Conservation (phyloP, 1,139 yeast species). For the Debaryomyces sp. region DNA sequence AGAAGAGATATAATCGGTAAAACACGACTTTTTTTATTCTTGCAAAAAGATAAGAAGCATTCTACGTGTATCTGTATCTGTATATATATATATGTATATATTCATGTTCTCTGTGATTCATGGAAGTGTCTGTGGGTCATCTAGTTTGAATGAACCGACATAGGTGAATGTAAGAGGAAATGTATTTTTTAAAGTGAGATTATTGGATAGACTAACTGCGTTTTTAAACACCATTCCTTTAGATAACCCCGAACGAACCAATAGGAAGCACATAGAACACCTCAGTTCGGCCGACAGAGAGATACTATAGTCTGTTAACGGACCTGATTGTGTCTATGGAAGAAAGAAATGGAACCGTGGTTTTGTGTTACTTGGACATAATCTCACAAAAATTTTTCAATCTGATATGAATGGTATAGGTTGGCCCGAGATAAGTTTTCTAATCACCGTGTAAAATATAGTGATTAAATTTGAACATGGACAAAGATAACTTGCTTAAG, state of each 20-base stretch:
- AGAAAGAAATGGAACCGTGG: not conserved
- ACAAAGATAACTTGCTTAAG: conserved; percentile 42
- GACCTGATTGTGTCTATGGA: not conserved
- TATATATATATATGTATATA: not conserved
- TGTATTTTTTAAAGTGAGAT: too few relatives aligned
- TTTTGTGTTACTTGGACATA: conserved; percentile 11
- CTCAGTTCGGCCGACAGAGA: not conserved
- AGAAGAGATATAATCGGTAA: not conserved
- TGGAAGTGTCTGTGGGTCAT: not conserved
- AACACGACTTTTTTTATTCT: not conserved
- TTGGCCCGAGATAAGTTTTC: not conserved
- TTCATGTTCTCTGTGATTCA: too few relatives aligned
- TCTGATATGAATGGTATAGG: not conserved
- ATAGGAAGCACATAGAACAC: not conserved
- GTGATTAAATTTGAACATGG: conserved; percentile 31
- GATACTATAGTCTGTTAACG: too few relatives aligned
- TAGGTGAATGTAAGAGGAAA: not conserved
- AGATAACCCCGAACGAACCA: too few relatives aligned
- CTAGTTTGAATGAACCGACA: not conserved
- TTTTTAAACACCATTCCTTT: too few relatives aligned
- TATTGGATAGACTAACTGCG: too few relatives aligned
- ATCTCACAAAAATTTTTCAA: conserved; percentile 13
- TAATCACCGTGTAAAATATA: conserved; percentile 4
- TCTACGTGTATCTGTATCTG: not conserved
- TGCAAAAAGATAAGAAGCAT: not conserved